These are phyloP conservation scores for Zymoseptoria tritici DNA, from an alignment of 2,329 filamentous ascomycete genomes.

Conservation along the genomic window DNA sequence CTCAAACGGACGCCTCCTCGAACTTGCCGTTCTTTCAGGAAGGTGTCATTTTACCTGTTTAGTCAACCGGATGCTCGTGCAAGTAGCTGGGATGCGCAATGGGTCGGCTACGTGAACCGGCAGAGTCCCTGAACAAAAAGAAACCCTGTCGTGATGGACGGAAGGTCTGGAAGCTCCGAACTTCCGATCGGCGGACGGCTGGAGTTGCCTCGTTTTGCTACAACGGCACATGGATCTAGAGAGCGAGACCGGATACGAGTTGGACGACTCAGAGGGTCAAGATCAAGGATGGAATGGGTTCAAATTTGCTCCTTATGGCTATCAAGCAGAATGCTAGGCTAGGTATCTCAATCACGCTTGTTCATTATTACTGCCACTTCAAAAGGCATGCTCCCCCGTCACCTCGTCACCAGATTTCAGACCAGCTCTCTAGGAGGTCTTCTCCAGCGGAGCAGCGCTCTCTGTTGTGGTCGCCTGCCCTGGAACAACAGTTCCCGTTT, in stretches of 20 bases:
- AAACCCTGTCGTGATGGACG: background rate
- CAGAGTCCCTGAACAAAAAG: background rate
- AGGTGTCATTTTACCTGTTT: background rate
- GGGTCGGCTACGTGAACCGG: background rate
- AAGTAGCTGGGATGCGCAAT: background rate
- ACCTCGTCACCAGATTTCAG: no score
- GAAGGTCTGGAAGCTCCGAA: background rate
- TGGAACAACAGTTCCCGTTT: background rate
- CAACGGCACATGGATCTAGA: no score
- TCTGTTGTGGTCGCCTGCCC: background rate
- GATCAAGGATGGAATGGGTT: no score
- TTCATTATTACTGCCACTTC: background rate
- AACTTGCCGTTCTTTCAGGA: background rate
- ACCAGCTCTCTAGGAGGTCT: background rate
- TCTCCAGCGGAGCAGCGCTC: background rate
- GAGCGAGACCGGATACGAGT: no score
- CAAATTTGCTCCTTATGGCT: background rate
- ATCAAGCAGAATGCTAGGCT: background rate
- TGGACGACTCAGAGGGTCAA: no score
- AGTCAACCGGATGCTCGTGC: background rate
- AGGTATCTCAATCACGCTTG: background rate
- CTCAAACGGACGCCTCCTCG: background rate
- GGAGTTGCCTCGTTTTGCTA: background rate
- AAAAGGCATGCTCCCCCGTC: no score
- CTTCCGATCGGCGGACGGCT: background rate